Evolutionary conservation across 345 rosid genomes (phyloP).

Genomic region (Eucalyptus sp.): DNA sequence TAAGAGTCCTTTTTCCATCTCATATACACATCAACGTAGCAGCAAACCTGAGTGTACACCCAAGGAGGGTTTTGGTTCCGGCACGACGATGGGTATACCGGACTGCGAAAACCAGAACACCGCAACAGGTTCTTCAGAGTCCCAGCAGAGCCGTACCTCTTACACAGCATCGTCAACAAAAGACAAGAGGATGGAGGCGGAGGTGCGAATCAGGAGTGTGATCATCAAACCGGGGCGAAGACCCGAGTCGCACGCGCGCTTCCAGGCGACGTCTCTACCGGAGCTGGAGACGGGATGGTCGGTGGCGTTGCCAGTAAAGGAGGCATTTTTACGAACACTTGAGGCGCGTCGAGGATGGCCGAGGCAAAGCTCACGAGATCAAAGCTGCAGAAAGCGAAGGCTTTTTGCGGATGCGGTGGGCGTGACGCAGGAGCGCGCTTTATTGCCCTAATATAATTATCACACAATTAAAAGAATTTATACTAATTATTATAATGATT

Average conservation of each 20-base stretch:
- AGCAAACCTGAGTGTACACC: slow-evolving; percentile 14
- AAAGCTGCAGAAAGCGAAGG: background rate
- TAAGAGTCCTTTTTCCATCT: slow-evolving; percentile 78
- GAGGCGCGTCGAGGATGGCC: background rate
- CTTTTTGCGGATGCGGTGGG: background rate
- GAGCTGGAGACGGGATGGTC: background rate
- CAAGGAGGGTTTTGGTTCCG: background rate
- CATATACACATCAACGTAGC: slow-evolving; percentile 76
- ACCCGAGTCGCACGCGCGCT: background rate
- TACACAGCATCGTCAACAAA: slow-evolving; percentile 15
- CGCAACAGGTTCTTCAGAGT: slow-evolving; percentile 9
- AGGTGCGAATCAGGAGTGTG: background rate
- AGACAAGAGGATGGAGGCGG: background rate
- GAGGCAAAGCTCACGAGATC: background rate
- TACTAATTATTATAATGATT: background rate
- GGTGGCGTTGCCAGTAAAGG: background rate
- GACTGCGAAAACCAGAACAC: background rate
- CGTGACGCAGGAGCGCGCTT: background rate
- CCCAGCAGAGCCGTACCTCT: slow-evolving; percentile 11
- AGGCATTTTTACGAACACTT: background rate
- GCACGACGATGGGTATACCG: slow-evolving; percentile 3
- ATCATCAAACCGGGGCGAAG: background rate
- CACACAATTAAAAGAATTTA: background rate
- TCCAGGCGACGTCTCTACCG: background rate
- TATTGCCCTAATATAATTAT: background rate